Evolutionary conservation across 192 early-diverging fungal species (phyloP).

Genomic region (Physocladia obscura): DNA sequence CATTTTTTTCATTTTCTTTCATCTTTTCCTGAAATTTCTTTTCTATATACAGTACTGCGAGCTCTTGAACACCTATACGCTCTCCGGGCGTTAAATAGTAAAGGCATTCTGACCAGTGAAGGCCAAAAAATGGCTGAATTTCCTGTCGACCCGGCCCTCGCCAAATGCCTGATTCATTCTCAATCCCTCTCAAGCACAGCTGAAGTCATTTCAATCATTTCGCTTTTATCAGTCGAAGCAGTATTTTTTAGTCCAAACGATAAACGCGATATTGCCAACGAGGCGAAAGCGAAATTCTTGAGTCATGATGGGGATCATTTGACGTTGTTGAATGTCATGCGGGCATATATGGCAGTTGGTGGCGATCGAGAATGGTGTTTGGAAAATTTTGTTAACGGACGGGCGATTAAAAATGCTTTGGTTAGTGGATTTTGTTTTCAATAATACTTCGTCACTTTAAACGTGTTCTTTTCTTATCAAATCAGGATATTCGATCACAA

Average conservation of each 20-base stretch:
- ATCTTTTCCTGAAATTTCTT: not conserved
- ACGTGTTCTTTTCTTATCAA: too few relatives aligned
- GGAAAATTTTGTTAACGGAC: conserved; percentile 86
- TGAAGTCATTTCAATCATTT: conserved; percentile 86
- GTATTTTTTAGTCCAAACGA: conserved; percentile 87
- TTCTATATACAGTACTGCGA: conserved; percentile 54
- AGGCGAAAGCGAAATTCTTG: conserved; percentile 77
- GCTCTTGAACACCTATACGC: conserved; percentile 89
- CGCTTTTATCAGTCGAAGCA: conserved; percentile 88
- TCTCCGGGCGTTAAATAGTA: conserved; percentile 81
- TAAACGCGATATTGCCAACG: conserved; percentile 76
- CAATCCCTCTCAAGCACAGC: conserved; percentile 70
- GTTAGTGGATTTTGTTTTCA: conserved; percentile 36
- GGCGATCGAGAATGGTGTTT: conserved; percentile 86
- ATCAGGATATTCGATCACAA: conserved; percentile 82
- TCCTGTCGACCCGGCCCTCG: conserved; percentile 84
- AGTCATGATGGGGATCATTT: conserved; percentile 90
- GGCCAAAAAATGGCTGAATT: conserved; percentile 77
- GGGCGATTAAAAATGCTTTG: conserved; percentile 82
- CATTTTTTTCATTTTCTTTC: conserved; percentile 13
- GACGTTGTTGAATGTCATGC: conserved; percentile 83
- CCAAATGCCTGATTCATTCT: conserved; percentile 89
- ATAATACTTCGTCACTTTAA: too few relatives aligned
- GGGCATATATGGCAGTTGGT: conserved; percentile 72
- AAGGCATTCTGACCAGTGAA: conserved; percentile 69